Conservation (phyloP, 1,284 basidiomycete species). For the Sanghuangporus weigelae region DNA sequence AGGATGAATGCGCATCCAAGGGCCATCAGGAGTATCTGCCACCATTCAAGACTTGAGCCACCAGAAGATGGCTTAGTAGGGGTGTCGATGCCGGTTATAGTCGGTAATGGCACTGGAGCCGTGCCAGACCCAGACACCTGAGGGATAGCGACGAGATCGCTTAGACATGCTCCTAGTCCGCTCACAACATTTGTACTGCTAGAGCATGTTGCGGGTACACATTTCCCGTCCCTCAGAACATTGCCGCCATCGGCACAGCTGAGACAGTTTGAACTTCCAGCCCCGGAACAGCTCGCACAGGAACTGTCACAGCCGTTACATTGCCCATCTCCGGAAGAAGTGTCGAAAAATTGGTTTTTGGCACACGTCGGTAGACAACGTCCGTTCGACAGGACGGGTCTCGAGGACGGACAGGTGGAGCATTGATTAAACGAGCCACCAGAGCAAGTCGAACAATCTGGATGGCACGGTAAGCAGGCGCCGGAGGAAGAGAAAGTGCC, state of each 20-base stretch:
- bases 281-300: conserved; percentile 68
- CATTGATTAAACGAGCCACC: conserved; percentile 72
- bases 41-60: conserved; percentile 53
- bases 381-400: conserved; percentile 66
- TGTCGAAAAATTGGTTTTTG: conserved; percentile 67
- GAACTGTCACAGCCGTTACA: conserved; percentile 69
- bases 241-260: conserved; percentile 60
- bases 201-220: conserved; percentile 55
- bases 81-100: conserved; percentile 46
- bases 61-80: conserved; percentile 35
- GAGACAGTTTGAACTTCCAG: conserved; percentile 62
- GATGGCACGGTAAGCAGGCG: conserved; percentile 67
- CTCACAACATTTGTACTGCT: conserved; percentile 49
- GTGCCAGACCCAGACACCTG: conserved; percentile 36
- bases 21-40: conserved; percentile 78
- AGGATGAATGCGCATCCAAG: conserved; percentile 77
- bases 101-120: conserved; percentile 41
- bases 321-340: conserved; percentile 37
- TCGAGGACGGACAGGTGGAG: conserved; percentile 55
- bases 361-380: conserved; percentile 74
- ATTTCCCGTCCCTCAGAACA: conserved; percentile 59
- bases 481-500: conserved; percentile 61
- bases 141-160: conserved; percentile 58
- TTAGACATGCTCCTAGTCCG: conserved; percentile 72
- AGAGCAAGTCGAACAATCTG: conserved; percentile 75